A percentile compares a stretch with the other conserved stretches of the same genome.
Conservation (phyloP, 768 basidiomycete species). For the Phaeotremella skinneri region DNA sequence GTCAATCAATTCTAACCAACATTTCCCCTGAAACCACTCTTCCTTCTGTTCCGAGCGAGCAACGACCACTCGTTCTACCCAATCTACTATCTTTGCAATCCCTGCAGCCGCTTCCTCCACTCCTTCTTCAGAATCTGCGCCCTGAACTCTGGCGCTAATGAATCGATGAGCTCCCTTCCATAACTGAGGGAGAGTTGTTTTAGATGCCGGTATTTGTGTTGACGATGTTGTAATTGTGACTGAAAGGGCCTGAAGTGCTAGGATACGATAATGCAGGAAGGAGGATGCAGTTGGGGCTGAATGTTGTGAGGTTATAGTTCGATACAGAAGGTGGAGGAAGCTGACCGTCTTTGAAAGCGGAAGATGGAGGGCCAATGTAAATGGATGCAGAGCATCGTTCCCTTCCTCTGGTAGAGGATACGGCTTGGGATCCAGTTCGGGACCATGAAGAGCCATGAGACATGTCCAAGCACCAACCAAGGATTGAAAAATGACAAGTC, state of each 20-base stretch:
- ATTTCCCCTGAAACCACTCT: slow-evolving; percentile 32
- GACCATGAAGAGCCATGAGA: slow-evolving; percentile 9
- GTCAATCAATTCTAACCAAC: slow-evolving; percentile 39
- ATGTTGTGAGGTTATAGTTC: slow-evolving; percentile 8
- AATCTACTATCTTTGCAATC: slow-evolving; percentile 19
- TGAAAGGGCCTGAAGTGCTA: slow-evolving; percentile 7
- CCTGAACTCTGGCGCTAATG: neutral
- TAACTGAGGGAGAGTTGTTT: slow-evolving; percentile 12
- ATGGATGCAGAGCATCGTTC: slow-evolving; percentile 11
- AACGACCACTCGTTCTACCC: slow-evolving; percentile 19
- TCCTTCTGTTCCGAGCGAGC: slow-evolving; percentile 9
- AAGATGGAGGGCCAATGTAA: slow-evolving; percentile 14
- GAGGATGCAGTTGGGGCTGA: neutral
- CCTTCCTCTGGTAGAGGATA: neutral
- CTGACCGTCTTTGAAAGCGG: slow-evolving; percentile 2
- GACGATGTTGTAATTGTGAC: slow-evolving; percentile 8
- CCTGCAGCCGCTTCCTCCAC: slow-evolving; percentile 7
- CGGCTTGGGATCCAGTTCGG: neutral
- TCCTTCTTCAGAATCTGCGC: neutral
- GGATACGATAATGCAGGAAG: slow-evolving; percentile 10
- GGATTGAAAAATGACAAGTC: slow-evolving; percentile 18
- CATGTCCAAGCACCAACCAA: slow-evolving; percentile 26
- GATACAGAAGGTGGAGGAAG: slow-evolving; percentile 13
- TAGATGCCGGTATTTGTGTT: neutral
- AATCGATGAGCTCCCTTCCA: slow-evolving; percentile 26